Conservation (phyloP, 2,329 filamentous ascomycete species). For the Pyrenophora tritici-repentis region DNA sequence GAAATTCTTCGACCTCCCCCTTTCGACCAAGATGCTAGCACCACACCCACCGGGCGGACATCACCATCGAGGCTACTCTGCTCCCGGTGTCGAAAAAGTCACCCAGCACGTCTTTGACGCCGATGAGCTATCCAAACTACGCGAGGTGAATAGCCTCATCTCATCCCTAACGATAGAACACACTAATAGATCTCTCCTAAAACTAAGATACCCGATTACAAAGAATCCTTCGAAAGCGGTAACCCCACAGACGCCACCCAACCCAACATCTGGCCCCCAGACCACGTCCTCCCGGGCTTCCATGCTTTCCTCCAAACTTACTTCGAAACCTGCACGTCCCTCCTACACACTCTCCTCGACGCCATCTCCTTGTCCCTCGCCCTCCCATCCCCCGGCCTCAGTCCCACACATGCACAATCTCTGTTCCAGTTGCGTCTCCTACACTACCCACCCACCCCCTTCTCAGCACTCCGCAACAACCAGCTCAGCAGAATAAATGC, state of each 20-base stretch:
- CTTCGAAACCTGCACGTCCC: conserved; percentile 25
- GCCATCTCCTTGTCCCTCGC: conserved; percentile 34
- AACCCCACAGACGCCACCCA: conserved; percentile 34
- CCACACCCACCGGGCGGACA: conserved; percentile 48
- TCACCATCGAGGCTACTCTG: conserved; percentile 50
- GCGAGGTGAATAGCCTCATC: conserved; percentile 3
- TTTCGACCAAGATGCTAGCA: conserved; percentile 44
- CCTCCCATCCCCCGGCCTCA: conserved; percentile 22
- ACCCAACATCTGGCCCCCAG: conserved; percentile 51
- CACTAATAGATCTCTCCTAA: neutral
- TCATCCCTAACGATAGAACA: neutral
- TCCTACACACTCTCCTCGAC: conserved; percentile 35
- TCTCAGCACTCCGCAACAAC: conserved; percentile 26
- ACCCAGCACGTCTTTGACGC: conserved; percentile 34
- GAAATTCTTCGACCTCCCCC: conserved; percentile 46
- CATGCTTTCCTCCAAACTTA: conserved; percentile 33
- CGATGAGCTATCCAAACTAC: conserved; percentile 21
- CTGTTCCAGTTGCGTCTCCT: conserved; percentile 46
- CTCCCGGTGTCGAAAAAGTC: conserved; percentile 46
- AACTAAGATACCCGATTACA: conserved; percentile 34
- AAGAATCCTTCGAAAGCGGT: conserved; percentile 44
- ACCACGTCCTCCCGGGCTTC: conserved; percentile 48
- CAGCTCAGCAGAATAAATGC: conserved; percentile 46
- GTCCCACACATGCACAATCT: conserved; percentile 28
- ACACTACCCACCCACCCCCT: conserved; percentile 47